Evolutionary conservation across 176 grass and related monocot genomes (phyloP).

Genomic region (Musa itinerans): DNA sequence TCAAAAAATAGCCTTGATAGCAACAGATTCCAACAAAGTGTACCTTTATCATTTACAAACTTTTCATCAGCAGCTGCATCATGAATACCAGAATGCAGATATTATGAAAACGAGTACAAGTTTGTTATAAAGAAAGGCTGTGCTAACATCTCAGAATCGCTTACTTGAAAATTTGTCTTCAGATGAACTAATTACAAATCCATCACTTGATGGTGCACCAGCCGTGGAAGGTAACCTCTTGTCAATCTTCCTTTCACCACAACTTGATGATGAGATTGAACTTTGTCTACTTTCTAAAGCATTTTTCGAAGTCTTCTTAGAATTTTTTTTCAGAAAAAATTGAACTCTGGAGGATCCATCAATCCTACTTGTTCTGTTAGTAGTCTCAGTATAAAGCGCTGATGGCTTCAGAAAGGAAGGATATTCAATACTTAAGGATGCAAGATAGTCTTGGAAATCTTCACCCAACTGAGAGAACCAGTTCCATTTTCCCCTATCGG

Average conservation of each 20-base stretch:
- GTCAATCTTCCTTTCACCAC: constrained; percentile 56
- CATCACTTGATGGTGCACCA: constrained; percentile 35
- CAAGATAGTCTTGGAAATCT: constrained; percentile 66
- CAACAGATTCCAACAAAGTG: constrained; percentile 80
- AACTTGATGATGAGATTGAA: constrained; percentile 22
- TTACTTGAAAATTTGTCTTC: constrained; percentile 33
- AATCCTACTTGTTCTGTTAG: constrained; percentile 38
- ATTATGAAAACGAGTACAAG: constrained; percentile 26
- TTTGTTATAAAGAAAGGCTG: constrained; percentile 21
- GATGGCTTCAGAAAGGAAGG: constrained; percentile 72
- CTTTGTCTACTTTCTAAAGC: constrained; percentile 43
- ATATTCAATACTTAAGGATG: constrained; percentile 67
- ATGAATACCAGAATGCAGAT: constrained; percentile 24
- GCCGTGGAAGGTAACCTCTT: constrained; percentile 53
- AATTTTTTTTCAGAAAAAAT: constrained; percentile 72
- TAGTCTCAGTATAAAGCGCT: constrained; percentile 34
- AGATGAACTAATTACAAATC: constrained; percentile 26
- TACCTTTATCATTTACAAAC: constrained; percentile 52
- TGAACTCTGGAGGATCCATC: constrained; percentile 70
- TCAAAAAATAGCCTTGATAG: constrained; percentile 92
- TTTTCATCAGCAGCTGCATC: constrained; percentile 36
- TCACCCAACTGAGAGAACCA: constrained; percentile 51
- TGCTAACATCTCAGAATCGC: constrained; percentile 33
- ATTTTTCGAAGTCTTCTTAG: constrained; percentile 61
- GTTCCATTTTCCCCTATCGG: constrained; percentile 40